Evolutionary conservation across 2,329 filamentous ascomycete genomes (phyloP), one percentile per base, ranked within the genome.

Genomic region (Orbilia brochopaga): DNA sequence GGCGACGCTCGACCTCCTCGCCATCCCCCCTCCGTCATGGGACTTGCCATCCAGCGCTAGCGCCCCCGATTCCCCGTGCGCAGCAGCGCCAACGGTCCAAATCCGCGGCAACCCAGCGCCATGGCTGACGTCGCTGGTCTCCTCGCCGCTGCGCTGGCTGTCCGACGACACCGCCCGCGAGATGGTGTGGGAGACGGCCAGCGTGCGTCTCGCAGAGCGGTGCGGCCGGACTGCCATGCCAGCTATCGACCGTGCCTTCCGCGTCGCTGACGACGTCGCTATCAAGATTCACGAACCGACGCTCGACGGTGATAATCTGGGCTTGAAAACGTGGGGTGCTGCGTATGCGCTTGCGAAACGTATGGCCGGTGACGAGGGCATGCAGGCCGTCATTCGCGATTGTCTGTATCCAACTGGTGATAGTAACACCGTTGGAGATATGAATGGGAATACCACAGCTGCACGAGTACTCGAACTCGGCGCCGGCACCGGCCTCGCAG

Each of bases 281-380:
- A 82, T 99, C 56, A 83, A 85, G 37, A 86, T 99, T 42, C 85
- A 91, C 64, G 94, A 99, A 78, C 94, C 94, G 1, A 88, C 92
- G 0, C 82, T 97, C 63, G 96, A 91, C 0, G 90, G 90, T 5
- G 93, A 97, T 79, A 90, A 90, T 69, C 83, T 97, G 17, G 94
- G 94, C 0, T 84, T 95, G 79, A 97, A 99, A 80, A 99, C 94
- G 0, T 97, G 94, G 94, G 91, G 90, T 0, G 93, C 92, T 0
- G 93, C 92, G 0, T 95, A 92, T 77, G 84, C 95, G 1, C 86
- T 97, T 2, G 89, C 93, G 0, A 88, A 86, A 75, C 86, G 90
- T 23, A 84, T 97, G 24, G 77, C 53, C 15, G 27, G 53, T 6
- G 65, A 69, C 53, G 23, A 19, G 8, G 78, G 13, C 75, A 62